Conservation (phyloP, 139 green algal species). For the Haematococcus lacustris region DNA sequence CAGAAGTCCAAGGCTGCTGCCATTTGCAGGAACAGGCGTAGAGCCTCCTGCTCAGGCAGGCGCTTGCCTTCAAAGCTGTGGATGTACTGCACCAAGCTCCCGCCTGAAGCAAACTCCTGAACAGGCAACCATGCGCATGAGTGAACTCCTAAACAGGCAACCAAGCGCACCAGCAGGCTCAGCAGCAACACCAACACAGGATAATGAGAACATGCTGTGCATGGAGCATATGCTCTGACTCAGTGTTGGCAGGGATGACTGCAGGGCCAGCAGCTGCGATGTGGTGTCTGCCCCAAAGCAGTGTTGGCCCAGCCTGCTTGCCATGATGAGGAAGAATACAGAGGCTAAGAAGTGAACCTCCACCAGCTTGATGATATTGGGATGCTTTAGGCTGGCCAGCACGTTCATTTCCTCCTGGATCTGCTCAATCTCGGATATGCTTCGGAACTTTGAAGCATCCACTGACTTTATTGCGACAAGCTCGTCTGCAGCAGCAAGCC, state of each 20-base stretch:
- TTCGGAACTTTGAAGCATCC: conserved; percentile 53
- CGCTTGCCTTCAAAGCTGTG: conserved; percentile 18
- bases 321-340: conserved; percentile 68
- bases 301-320: neutral
- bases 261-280: too few relatives aligned
- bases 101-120: conserved; percentile 56
- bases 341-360: conserved; percentile 44
- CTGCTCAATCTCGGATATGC: conserved; percentile 64
- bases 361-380: conserved; percentile 62
- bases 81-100: conserved; percentile 42
- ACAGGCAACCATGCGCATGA: neutral
- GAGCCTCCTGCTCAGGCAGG: conserved; percentile 50
- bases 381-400: conserved; percentile 57
- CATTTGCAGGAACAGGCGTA: conserved; percentile 56
- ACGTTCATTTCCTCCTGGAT: conserved; percentile 65
- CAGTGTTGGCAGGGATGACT: too few relatives aligned
- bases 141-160: neutral
- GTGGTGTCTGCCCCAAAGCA: too few relatives aligned
- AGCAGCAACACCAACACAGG: too few relatives aligned
- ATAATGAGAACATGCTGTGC: too few relatives aligned
- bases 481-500: conserved; percentile 51
- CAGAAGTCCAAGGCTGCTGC: conserved; percentile 67
- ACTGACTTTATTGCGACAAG: conserved; percentile 67
- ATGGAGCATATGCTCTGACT: too few relatives aligned
- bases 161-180: too few relatives aligned